Evolutionary conservation across 1,139 yeast species (phyloP), one percentile per base, ranked within the genome.

Genomic region (Geotrichum cucujoidarum): DNA sequence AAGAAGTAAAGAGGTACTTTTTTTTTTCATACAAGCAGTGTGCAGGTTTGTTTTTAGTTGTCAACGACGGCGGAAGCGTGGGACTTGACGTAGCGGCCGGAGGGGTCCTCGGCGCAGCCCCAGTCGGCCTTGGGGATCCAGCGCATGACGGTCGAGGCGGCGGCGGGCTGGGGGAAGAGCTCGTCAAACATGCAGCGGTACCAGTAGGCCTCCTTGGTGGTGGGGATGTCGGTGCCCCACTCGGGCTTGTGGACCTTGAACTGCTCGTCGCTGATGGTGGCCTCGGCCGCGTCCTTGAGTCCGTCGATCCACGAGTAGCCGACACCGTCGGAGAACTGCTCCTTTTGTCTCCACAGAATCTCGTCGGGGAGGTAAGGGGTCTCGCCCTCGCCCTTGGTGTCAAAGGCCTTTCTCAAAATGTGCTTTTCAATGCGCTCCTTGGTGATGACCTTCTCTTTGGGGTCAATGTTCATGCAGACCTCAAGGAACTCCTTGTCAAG

Each of bases 101-200:
- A 85, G 48, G 99, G 98, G 71, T 92, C 99, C 60, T 83, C 95
- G 65, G 90, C 90, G 73, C 98, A 92, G 56, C 98, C 98, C 99
- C 99, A 92, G 71, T 92, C 98, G 56, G 97, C 97, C 78, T 94
- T 92, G 67, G 99, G 99, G 70, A 92, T 74, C 99, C 99, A 92
- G 78, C 98, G 84, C 96, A 87, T 89, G 54, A 92, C 98, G 20
- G 98, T 92, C 42, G 81, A 73, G 54, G 97, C 97, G 60, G 95
- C 98, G 60, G 95, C 92, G 68, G 81, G 77, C 60, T 84, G 80
- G 51, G 88, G 83, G 83, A 89, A 92, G 61, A 88, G 72, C 61
- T 86, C 94, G 69, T 94, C 98, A 65, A 92, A 92, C 78, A 89
- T 86, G 66, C 83, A 77, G 77, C 99, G 82, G 80, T 92, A 92